Evolutionary conservation across 129 eudicot species (phyloP), one percentile per base, ranked within the genome.

Genomic region (Lactuca sativa): DNA sequence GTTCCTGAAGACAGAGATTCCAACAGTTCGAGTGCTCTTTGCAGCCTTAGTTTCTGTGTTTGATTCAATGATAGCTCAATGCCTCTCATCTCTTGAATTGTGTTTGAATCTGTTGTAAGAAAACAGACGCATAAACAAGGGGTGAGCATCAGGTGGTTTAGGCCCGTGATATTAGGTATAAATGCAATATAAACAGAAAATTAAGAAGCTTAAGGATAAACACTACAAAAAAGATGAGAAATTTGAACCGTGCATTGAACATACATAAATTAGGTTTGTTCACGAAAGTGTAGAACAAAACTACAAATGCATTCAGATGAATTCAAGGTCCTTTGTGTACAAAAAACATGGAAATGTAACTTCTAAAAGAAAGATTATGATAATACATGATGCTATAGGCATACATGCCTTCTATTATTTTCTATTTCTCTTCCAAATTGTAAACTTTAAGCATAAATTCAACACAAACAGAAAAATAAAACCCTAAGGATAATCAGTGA

Each of bases 21-120:
- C 66, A 92, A 53, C 44, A 70, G 80, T 25, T 85, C n/a, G n/a
- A n/a, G n/a, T n/a, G n/a, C n/a, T n/a, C n/a, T n/a, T n/a, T n/a
- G n/a, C n/a, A n/a, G n/a, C n/a, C n/a, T n/a, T n/a, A n/a, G n/a
- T n/a, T n/a, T n/a, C n/a, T n/a, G n/a, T n/a, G n/a, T n/a, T n/a
- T 95, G 96, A 79, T 77, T 87, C 74, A 95, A 52, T 15, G 91
- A 15, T 33, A 87, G 18, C 61, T 90, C 81, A 32, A 90, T 75
- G 12, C 86, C 93, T 69, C 93, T 87, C 97, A 90, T 95, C 47
- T 75, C 60, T 74, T 11, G 15, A 15, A 44, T 9, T 54, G 52
- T 53, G 44, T 64, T 34, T 5, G 60, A 44, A 56, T 56, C 41
- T 65, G 55, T 30, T 0, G n/a, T 9, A 33, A 58, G 52, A 38